Percentiles rank a stretch among this genome's conserved stretches.
phyloP scores from a whole-genome alignment of 164 flowering plant species.

The Saururus chinensis region DNA sequence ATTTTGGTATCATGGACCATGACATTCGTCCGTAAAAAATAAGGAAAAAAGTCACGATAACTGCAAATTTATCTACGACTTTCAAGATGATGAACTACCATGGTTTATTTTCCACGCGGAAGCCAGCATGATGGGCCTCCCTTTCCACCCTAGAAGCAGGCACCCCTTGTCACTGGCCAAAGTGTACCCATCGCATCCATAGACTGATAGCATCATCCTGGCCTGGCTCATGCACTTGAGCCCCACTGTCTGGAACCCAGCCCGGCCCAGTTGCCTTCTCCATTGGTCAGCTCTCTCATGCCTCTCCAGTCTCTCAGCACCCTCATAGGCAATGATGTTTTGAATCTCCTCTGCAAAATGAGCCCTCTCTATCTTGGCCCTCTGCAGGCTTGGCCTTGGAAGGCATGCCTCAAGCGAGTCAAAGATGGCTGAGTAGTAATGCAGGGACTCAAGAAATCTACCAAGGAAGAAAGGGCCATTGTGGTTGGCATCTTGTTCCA shows the following conservation, averaged over 20 bases:
- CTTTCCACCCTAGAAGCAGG: conserved; percentile 61
- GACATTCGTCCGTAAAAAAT: background rate
- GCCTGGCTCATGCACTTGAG: conserved; percentile 32
- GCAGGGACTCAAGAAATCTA: conserved; percentile 57
- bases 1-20: background rate
- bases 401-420: conserved; percentile 53
- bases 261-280: conserved; percentile 45
- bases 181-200: conserved; percentile 52
- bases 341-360: conserved; percentile 46
- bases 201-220: conserved; percentile 37
- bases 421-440: conserved; percentile 52
- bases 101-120: conserved; percentile 45
- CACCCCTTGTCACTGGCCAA: conserved; percentile 43
- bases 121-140: conserved; percentile 46
- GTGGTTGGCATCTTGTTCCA: conserved; percentile 62
- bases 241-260: conserved; percentile 39
- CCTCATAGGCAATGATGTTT: conserved; percentile 45
- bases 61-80: background rate
- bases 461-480: conserved; percentile 68
- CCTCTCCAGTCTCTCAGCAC: conserved; percentile 39
- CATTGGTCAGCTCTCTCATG: conserved; percentile 57
- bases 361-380: conserved; percentile 39
- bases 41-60: no score
- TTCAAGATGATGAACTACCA: background rate
- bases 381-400: conserved; percentile 26